Conservation (phyloP, 1,284 basidiomycete species). For the Sporisorium exsertum region DNA sequence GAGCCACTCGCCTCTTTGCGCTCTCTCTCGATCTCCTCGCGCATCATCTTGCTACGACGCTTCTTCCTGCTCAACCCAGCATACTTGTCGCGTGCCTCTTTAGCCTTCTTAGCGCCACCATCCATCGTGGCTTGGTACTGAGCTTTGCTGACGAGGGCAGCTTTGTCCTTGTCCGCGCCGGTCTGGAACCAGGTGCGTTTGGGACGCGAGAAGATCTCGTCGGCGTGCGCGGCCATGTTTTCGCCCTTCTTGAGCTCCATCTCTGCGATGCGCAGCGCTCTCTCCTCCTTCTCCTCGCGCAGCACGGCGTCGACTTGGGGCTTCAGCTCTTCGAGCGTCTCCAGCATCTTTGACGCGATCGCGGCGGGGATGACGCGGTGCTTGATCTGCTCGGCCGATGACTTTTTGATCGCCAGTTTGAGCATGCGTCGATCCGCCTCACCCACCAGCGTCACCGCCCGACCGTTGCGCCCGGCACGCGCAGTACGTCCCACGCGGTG, state of each 20-base stretch:
- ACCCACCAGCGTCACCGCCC: conserved; percentile 93
- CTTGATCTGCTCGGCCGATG: conserved; percentile 83
- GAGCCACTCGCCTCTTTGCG: conserved; percentile 20
- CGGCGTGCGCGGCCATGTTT: conserved; percentile 93
- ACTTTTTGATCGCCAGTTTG: conserved; percentile 92
- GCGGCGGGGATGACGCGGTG: conserved; percentile 91
- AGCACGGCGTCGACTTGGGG: conserved; percentile 84
- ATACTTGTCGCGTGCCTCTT: conserved; percentile 39
- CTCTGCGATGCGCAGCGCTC: conserved; percentile 79
- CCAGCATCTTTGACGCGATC: conserved; percentile 78
- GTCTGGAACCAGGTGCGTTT: conserved; percentile 98
- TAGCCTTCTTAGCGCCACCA: conserved; percentile 20
- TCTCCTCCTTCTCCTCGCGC: conserved; percentile 95
- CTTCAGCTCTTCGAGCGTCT: conserved; percentile 80
- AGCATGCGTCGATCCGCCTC: conserved; percentile 96
- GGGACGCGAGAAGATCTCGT: conserved; percentile 93
- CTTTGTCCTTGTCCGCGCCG: conserved; percentile 79
- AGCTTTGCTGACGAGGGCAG: conserved; percentile 33
- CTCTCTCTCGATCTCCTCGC: conserved; percentile 61
- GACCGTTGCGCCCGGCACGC: conserved; percentile 46
- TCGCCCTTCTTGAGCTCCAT: conserved; percentile 96
- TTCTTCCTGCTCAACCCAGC: conserved; percentile 60
- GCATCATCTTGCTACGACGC: conserved; percentile 58
- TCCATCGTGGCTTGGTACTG: conserved; percentile 59
- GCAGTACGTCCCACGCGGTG: conserved; percentile 85